phyloP scores from a whole-genome alignment of 768 basidiomycete species.

The Candolleomyces eurysporus region DNA sequence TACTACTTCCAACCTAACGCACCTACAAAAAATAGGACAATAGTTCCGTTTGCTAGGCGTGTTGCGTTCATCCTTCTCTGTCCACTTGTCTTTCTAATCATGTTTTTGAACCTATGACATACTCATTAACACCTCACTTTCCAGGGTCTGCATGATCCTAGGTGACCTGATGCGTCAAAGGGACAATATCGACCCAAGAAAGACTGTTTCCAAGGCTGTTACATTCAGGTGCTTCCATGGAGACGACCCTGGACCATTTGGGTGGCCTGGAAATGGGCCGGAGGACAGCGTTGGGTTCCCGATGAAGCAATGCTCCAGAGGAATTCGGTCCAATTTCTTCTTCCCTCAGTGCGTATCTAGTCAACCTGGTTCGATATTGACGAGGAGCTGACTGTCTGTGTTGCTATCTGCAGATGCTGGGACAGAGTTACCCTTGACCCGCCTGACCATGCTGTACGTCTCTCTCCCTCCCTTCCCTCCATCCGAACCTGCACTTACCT shows the following conservation, averaged over 20 bases:
- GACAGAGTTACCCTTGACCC: conserved; percentile 2
- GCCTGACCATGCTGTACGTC: conserved; percentile 3
- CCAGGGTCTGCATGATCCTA: conserved; percentile 4
- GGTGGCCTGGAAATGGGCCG: conserved; percentile 2
- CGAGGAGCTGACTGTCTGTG: neutral
- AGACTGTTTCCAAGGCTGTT: conserved; percentile 4
- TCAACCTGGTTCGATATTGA: neutral
- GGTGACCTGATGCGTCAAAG: conserved; percentile 2
- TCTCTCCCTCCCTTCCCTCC: neutral
- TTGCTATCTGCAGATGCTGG: neutral
- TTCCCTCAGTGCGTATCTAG: conserved; percentile 2
- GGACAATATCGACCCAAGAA: conserved; percentile 4
- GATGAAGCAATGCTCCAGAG: neutral
- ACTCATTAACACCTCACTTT: neutral
- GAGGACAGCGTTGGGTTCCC: conserved; percentile 3
- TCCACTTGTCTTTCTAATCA: neutral
- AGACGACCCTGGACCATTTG: conserved; percentile 2
- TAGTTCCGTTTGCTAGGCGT: neutral
- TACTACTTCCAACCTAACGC: conserved; percentile 9
- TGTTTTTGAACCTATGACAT: neutral
- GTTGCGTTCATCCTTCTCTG: no score
- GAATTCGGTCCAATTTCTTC: conserved; percentile 6
- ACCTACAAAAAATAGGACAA: neutral
- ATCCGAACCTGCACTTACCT: neutral
- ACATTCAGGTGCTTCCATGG: conserved; percentile 11